These are phyloP conservation scores for Cutaneotrichosporon spelunceum DNA, from an alignment of 1,284 basidiomycete species.

Conservation along the genomic window DNA sequence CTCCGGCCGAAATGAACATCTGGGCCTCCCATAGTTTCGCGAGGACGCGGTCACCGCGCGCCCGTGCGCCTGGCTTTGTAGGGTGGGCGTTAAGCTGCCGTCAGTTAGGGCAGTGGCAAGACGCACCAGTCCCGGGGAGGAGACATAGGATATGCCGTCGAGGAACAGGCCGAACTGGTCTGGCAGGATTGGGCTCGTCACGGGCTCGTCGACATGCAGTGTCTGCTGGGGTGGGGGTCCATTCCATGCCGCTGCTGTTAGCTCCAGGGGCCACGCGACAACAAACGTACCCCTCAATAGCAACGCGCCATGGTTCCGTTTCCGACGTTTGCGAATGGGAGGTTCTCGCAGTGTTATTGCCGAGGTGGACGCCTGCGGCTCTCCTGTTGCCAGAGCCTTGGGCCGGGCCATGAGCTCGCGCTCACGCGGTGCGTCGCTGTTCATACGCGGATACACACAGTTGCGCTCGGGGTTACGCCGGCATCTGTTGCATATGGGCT, in stretches of 20 bases:
- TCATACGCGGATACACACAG: slow-evolving; percentile 17
- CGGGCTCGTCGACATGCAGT: background rate
- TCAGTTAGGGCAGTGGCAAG: background rate
- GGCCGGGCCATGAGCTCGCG: background rate
- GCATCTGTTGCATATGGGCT: slow-evolving; percentile 21
- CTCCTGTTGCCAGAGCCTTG: background rate
- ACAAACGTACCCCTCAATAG: background rate
- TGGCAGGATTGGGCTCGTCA: background rate
- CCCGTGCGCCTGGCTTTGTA: slow-evolving; percentile 15
- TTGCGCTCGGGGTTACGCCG: slow-evolving; percentile 19
- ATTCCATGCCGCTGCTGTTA: slow-evolving; percentile 4
- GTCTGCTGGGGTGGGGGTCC: background rate
- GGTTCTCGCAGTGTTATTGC: background rate
- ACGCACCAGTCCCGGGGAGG: slow-evolving; percentile 16
- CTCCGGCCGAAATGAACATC: slow-evolving; percentile 16
- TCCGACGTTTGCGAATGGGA: background rate
- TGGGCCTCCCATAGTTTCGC: slow-evolving; percentile 24
- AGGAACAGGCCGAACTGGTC: slow-evolving; percentile 18
- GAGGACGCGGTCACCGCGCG: slow-evolving; percentile 20
- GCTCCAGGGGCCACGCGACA: background rate
- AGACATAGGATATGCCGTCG: slow-evolving; percentile 16
- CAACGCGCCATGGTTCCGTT: background rate
- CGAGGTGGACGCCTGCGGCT: background rate
- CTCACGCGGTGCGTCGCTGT: background rate
- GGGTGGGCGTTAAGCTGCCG: slow-evolving; percentile 19